phyloP scores from a whole-genome alignment of 2,329 filamentous ascomycete species.

The Arthrinium puccinioides region DNA sequence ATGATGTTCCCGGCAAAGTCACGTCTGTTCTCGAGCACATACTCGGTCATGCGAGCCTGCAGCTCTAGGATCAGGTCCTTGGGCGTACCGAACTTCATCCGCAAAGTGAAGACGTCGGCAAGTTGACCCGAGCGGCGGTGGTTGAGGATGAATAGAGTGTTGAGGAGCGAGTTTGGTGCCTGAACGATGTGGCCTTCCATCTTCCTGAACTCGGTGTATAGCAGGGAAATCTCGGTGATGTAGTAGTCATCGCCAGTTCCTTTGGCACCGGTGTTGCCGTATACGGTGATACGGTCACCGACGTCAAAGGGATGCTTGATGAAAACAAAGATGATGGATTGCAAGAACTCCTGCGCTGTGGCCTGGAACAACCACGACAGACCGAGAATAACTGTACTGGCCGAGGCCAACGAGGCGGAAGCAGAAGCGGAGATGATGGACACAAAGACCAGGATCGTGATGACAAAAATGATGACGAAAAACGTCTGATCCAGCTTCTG shows the following conservation, averaged over 20 bases:
- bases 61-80: conserved; percentile 74
- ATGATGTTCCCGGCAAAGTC: conserved; percentile 84
- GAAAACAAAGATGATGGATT: conserved; percentile 92
- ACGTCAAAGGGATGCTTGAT: conserved; percentile 97
- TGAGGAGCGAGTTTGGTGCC: conserved; percentile 89
- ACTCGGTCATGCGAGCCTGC: conserved; percentile 72
- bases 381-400: conserved; percentile 79
- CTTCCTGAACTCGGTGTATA: conserved; percentile 98
- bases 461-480: conserved; percentile 74
- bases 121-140: conserved; percentile 83
- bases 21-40: conserved; percentile 77
- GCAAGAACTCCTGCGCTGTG: conserved; percentile 89
- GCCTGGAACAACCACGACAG: conserved; percentile 89
- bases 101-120: conserved; percentile 76
- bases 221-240: conserved; percentile 84
- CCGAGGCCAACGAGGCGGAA: conserved; percentile 83
- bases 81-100: conserved; percentile 83
- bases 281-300: conserved; percentile 85
- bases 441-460: conserved; percentile 79
- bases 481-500: conserved; percentile 85
- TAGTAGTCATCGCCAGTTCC: conserved; percentile 89
- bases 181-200: conserved; percentile 96
- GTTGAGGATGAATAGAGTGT: conserved; percentile 90
- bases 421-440: conserved; percentile 85
- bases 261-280: conserved; percentile 77